Percentiles rank a stretch among this genome's conserved stretches.
phyloP scores from a whole-genome alignment of 208 protist species.

The Zelonia costaricensis region DNA sequence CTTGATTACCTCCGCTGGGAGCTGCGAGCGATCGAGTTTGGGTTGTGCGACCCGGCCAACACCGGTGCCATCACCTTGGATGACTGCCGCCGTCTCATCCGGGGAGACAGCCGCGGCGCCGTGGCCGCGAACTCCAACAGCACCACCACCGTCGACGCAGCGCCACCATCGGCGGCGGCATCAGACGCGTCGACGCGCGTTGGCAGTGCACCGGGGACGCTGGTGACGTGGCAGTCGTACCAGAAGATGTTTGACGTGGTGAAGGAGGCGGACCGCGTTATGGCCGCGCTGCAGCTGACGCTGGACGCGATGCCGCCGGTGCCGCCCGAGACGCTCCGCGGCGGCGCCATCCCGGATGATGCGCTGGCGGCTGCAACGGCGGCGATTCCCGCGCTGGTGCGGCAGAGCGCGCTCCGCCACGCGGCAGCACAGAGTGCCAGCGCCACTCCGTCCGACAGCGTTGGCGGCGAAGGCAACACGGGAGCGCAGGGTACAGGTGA shows the following conservation, averaged over 20 bases:
- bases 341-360: slow-evolving; percentile 37
- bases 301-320: slow-evolving; percentile 46
- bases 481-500: no score
- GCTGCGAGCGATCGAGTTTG: slow-evolving; percentile 65
- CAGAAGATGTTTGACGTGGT: slow-evolving; percentile 73
- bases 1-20: slow-evolving; percentile 64
- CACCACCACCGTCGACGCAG: neutral
- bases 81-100: slow-evolving; percentile 49
- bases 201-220: no score
- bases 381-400: slow-evolving; percentile 18
- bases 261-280: slow-evolving; percentile 46
- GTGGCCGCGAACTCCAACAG: neutral
- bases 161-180: neutral
- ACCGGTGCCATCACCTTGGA: slow-evolving; percentile 43
- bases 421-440: neutral
- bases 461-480: no score
- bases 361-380: slow-evolving; percentile 11
- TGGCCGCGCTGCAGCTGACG: slow-evolving; percentile 47
- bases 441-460: slow-evolving; percentile 9
- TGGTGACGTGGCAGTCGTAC: slow-evolving; percentile 62
- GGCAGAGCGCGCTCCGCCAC: slow-evolving; percentile 21
- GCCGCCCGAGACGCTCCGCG: slow-evolving; percentile 20
- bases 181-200: neutral
- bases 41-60: slow-evolving; percentile 54
- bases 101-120: slow-evolving; percentile 3